Evolutionary conservation across 2,329 filamentous ascomycete species (phyloP).

Genomic region (Ophiostoma triangulosporum): DNA sequence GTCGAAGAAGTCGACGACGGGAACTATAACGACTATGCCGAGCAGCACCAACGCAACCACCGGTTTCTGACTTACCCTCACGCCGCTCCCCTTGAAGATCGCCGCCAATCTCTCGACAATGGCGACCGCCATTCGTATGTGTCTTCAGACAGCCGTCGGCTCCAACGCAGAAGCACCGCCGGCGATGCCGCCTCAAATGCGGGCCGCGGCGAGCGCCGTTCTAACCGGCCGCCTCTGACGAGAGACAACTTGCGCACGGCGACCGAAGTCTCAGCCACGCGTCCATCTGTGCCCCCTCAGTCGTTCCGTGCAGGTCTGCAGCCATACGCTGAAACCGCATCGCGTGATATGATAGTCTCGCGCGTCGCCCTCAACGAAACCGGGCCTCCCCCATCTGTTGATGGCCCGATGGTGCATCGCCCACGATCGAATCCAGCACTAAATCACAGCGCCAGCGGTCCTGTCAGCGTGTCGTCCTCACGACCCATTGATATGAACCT

Average conservation of each 20-base stretch:
- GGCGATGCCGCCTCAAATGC: conserved; percentile 20
- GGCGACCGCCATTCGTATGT: conserved; percentile 16
- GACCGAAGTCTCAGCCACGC: conserved; percentile 36
- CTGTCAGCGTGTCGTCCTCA: conserved; percentile 3
- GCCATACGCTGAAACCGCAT: conserved; percentile 30
- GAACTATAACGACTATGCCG: conserved; percentile 16
- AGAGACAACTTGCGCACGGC: conserved; percentile 37
- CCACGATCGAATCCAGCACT: conserved; percentile 28
- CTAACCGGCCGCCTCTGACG: conserved; percentile 31
- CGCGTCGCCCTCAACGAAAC: conserved; percentile 20
- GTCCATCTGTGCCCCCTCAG: conserved; percentile 29
- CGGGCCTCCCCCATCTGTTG: conserved; percentile 4
- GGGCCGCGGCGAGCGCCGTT: conserved; percentile 12
- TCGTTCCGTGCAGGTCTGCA: conserved; percentile 25
- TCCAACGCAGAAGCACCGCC: conserved; percentile 22
- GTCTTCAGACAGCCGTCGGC: conserved; percentile 27
- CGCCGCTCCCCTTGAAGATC: conserved; percentile 18
- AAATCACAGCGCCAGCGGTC: background rate
- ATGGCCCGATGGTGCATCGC: conserved; percentile 25
- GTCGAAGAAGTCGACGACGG: conserved; percentile 18
- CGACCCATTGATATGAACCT: conserved; percentile 75
- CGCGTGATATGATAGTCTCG: conserved; percentile 30
- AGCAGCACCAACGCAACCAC: conserved; percentile 10
- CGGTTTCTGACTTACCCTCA: conserved; percentile 7
- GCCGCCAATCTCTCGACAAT: conserved; percentile 19